Evolutionary conservation across 371 early-diverging fungal species (phyloP).

Genomic region (Entomophthora muscae): DNA sequence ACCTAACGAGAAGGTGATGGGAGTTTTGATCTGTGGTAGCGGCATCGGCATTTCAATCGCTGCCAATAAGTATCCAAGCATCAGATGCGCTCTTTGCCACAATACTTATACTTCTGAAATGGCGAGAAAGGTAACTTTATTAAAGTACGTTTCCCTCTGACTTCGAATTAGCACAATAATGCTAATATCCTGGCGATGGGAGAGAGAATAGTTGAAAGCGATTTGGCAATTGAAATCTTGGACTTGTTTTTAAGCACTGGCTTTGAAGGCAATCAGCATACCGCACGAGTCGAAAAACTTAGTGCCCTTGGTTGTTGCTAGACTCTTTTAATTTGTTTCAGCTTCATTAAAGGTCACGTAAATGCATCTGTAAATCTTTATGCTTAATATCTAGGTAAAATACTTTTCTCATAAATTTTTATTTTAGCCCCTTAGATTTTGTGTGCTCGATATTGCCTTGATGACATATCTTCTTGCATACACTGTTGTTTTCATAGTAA

Average conservation of each 20-base stretch:
- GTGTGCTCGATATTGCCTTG: too few species aligned
- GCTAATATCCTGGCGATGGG: constrained; percentile 11
- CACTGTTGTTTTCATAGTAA: too few species aligned
- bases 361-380: too few species aligned
- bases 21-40: constrained; percentile 9
- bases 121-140: constrained; percentile 9
- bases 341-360: too few species aligned
- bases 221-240: constrained; percentile 4
- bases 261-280: constrained; percentile 9
- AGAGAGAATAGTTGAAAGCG: neutral
- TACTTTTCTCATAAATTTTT: too few species aligned
- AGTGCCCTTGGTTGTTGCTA: constrained; percentile 2
- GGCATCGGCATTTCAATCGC: constrained; percentile 12
- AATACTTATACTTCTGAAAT: constrained; percentile 9
- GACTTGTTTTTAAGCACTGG: constrained; percentile 4
- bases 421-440: too few species aligned
- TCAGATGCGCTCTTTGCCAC: constrained; percentile 10
- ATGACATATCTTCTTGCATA: too few species aligned
- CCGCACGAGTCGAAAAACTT: constrained; percentile 6
- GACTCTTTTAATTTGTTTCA: too few species aligned
- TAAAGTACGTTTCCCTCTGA: too few species aligned
- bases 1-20: neutral
- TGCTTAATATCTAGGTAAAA: too few species aligned
- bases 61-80: constrained; percentile 9
- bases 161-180: constrained; percentile 11